Base-by-base conservation (phyloP, 768 basidiomycete species). In the Pisolithus microcarpus region DNA sequence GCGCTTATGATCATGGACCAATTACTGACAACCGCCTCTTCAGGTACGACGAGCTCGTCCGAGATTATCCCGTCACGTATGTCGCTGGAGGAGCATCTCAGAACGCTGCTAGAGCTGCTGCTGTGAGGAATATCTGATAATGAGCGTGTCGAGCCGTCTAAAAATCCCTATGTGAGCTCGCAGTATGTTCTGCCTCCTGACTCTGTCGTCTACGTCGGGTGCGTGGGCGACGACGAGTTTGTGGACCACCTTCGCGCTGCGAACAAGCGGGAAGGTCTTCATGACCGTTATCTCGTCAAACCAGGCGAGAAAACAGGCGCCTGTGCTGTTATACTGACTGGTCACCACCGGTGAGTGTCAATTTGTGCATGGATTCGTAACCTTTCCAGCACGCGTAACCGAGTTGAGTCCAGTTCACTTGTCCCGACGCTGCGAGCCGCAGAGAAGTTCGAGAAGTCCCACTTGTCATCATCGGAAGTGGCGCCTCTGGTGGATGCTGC, bases 51-150 rank as follows among this genome's bases (percentile, higher is more conserved):
- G 92, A 98, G 60, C 69, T 97, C 56, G 80, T 87, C 44, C 78
- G 77, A 52, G 76, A 91, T 53, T 70, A 87, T 68, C 60, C 86
- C 52, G 79, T 91, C 47, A 85, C 84, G 46, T 99, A 93, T 63
- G 94, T 98, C 48, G 95, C 96, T 49, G 96, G 96, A 54, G 96
- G 96, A 61, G 95, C 95, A 24, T 82, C 91, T 28, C 96, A 99
- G 69, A 99, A 99, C 63, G 82, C 94, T 62, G 94, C 95, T 51
- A 88, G 96, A 46, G 94, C 84, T 56, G 96, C 95, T 59, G 93
- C 96, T 43, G 95, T 96, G 68, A 54, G 91, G 70, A 28, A 40
- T 46, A 34, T 34, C 44, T 24, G 24, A 43, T 56, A 46, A 38
- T 47, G 30, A 34, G 34, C 34, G 34, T 13, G 11, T 16, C 71